phyloP scores from a whole-genome alignment of 2,329 filamentous ascomycete genomes.

The Raffaelea arxii region DNA sequence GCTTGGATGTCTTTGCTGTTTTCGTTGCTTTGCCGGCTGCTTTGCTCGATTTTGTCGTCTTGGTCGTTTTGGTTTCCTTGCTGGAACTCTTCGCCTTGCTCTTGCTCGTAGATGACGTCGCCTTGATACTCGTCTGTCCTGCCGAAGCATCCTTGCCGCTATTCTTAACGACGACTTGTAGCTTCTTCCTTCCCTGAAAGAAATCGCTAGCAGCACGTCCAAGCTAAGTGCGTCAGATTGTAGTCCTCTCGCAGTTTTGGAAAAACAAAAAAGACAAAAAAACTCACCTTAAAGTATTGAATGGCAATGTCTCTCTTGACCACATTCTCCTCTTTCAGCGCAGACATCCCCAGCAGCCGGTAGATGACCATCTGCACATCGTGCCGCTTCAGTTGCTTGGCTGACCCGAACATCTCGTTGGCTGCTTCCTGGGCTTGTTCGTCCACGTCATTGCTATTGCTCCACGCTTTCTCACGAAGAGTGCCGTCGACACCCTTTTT shows the following conservation, averaged over 20 bases:
- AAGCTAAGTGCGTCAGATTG: too few relatives aligned
- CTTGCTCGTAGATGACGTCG: too few relatives aligned
- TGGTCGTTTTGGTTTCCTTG: background rate
- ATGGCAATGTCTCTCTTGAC: conserved; percentile 60
- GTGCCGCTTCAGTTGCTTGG: conserved; percentile 58
- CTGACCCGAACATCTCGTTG: too few relatives aligned
- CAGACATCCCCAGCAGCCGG: conserved; percentile 62
- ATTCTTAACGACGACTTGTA: conserved; percentile 30
- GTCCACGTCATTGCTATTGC: too few relatives aligned
- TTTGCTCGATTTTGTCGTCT: conserved; percentile 3
- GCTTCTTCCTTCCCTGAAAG: conserved; percentile 31
- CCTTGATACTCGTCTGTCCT: background rate
- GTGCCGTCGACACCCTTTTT: conserved; percentile 56
- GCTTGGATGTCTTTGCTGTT: conserved; percentile 5
- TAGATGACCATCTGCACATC: conserved; percentile 82
- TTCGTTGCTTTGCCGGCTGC: conserved; percentile 7
- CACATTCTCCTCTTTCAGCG: conserved; percentile 60
- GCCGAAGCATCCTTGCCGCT: conserved; percentile 10
- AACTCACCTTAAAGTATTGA: conserved; percentile 59
- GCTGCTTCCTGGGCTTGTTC: too few relatives aligned
- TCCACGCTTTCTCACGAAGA: too few relatives aligned
- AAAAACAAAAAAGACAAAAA: too few relatives aligned
- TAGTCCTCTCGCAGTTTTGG: too few relatives aligned
- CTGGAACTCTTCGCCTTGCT: too few relatives aligned
- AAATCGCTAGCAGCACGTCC: conserved; percentile 33